Evolutionary conservation across 2,329 filamentous ascomycete species (phyloP).

Genomic region (Acarospora socialis): DNA sequence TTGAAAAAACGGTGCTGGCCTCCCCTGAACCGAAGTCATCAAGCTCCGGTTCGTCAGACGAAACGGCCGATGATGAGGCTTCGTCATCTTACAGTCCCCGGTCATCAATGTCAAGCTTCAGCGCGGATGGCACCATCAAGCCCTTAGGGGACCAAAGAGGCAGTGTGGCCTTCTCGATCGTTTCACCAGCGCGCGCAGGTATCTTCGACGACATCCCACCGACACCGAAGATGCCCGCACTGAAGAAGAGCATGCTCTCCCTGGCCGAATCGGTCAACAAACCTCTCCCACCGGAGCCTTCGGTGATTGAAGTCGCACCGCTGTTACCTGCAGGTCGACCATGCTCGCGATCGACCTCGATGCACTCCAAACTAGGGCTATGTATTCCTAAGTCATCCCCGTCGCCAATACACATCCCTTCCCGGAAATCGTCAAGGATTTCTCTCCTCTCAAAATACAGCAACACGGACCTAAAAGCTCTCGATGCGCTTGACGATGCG

Average conservation of each 20-base stretch:
- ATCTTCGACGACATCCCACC: constrained; percentile 22
- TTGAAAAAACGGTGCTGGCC: constrained; percentile 4
- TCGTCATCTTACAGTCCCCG: constrained; percentile 25
- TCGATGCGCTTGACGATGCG: constrained; percentile 17
- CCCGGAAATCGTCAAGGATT: constrained; percentile 1
- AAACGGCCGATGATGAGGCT: constrained; percentile 18
- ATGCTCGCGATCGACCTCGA: constrained; percentile 10
- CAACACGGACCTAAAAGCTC: constrained; percentile 15
- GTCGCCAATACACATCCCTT: background rate
- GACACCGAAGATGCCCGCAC: constrained; percentile 10
- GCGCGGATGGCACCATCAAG: constrained; percentile 15
- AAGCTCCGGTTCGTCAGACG: constrained; percentile 15
- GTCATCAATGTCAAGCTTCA: constrained; percentile 23
- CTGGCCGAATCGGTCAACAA: constrained; percentile 23
- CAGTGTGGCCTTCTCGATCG: constrained; percentile 16
- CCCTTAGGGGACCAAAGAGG: constrained; percentile 1
- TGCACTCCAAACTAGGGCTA: too few relatives aligned
- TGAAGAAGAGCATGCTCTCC: constrained; percentile 12
- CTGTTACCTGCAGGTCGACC: background rate
- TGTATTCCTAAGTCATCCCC: too few relatives aligned
- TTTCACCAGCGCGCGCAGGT: constrained; percentile 15
- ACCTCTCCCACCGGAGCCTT: constrained; percentile 26
- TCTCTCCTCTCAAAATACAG: constrained; percentile 13
- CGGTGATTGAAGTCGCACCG: constrained; percentile 18
- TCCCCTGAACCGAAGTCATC: background rate